Evolutionary conservation across 2,329 filamentous ascomycete genomes (phyloP).

Genomic region (Penicillium griseofulvum): DNA sequence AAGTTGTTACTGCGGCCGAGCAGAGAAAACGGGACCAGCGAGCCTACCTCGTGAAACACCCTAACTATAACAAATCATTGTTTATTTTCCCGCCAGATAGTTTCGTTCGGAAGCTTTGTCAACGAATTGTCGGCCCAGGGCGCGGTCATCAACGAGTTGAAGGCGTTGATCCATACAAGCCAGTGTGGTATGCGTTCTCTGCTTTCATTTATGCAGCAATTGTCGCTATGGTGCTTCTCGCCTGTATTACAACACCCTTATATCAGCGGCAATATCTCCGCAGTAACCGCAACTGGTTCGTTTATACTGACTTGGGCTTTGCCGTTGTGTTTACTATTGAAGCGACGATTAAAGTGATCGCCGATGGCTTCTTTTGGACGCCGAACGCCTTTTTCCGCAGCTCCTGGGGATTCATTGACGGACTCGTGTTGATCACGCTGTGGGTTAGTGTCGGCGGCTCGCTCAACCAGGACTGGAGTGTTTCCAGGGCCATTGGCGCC

Average conservation of each 20-base stretch:
- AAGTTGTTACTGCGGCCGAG: conserved; percentile 80
- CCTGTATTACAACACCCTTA: conserved; percentile 88
- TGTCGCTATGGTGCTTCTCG: conserved; percentile 94
- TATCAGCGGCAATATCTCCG: conserved; percentile 87
- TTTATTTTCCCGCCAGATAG: conserved; percentile 81
- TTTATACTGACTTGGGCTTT: conserved; percentile 89
- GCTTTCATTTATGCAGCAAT: conserved; percentile 92
- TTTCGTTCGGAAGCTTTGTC: conserved; percentile 76
- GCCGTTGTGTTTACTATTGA: conserved; percentile 82
- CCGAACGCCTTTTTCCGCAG: conserved; percentile 96
- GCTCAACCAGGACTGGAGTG: conserved; percentile 74
- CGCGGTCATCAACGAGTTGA: conserved; percentile 83
- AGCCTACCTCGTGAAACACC: conserved; percentile 82
- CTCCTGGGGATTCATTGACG: conserved; percentile 95
- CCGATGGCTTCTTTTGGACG: conserved; percentile 93
- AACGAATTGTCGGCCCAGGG: conserved; percentile 85
- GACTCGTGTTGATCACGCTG: conserved; percentile 82
- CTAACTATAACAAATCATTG: conserved; percentile 87
- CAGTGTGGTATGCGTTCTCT: conserved; percentile 89
- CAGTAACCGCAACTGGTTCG: conserved; percentile 80
- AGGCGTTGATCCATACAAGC: conserved; percentile 82
- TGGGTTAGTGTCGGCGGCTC: conserved; percentile 93
- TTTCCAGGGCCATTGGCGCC: conserved; percentile 87
- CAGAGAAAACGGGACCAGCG: conserved; percentile 83
- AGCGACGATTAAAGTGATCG: conserved; percentile 86